These are phyloP conservation scores for Lachancea meyersii DNA, from an alignment of 805 yeast genomes.

Conservation along the genomic window DNA sequence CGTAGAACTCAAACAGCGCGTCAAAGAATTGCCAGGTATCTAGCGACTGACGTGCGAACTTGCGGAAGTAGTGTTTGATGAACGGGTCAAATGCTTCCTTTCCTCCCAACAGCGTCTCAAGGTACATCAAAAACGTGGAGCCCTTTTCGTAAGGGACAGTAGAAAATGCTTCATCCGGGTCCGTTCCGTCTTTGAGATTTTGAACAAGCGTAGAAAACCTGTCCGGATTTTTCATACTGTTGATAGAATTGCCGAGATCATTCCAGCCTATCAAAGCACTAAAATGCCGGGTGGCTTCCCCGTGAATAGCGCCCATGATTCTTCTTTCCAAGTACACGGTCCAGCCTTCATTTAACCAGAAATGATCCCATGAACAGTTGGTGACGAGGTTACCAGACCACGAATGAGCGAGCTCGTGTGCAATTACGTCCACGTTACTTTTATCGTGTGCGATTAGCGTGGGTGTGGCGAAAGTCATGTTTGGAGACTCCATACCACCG, in stretches of 20 bases:
- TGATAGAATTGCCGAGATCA: slow-evolving; percentile 61
- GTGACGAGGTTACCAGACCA: slow-evolving; percentile 92
- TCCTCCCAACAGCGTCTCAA: slow-evolving; percentile 68
- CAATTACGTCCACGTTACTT: slow-evolving; percentile 81
- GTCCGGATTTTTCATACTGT: slow-evolving; percentile 50
- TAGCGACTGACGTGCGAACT: slow-evolving; percentile 61
- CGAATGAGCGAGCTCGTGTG: slow-evolving; percentile 89
- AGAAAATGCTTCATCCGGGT: slow-evolving; percentile 87
- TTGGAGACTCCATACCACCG: slow-evolving; percentile 95
- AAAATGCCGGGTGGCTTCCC: slow-evolving; percentile 72
- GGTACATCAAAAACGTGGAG: slow-evolving; percentile 64
- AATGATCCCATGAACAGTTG: slow-evolving; percentile 87
- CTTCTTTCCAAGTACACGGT: slow-evolving; percentile 87
- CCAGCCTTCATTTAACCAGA: slow-evolving; percentile 96
- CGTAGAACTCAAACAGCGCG: slow-evolving; percentile 60
- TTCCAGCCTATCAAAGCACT: slow-evolving; percentile 86
- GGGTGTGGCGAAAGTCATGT: slow-evolving; percentile 85
- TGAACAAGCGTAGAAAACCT: slow-evolving; percentile 63
- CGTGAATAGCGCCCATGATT: slow-evolving; percentile 71
- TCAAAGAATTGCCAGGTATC: slow-evolving; percentile 80
- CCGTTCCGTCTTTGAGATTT: slow-evolving; percentile 59
- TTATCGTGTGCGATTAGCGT: slow-evolving; percentile 80
- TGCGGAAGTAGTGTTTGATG: slow-evolving; percentile 68
- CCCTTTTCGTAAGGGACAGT: slow-evolving; percentile 92
- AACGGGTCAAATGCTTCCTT: slow-evolving; percentile 64